Evolutionary conservation across 2,329 filamentous ascomycete genomes (phyloP).

Genomic region (Trichoderma cornu-damae): DNA sequence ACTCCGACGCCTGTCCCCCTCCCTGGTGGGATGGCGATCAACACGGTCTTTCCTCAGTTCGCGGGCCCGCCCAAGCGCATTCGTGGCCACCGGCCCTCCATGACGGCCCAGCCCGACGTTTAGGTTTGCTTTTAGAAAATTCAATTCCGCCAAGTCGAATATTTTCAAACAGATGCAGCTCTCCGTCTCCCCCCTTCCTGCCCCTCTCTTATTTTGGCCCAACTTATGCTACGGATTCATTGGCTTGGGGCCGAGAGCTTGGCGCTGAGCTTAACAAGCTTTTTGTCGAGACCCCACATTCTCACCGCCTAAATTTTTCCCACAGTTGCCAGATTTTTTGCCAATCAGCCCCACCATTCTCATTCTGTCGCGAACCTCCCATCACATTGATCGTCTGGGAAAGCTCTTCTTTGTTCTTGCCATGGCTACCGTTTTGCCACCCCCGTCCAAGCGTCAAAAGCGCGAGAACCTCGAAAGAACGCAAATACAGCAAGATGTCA

Average conservation of each 20-base stretch:
- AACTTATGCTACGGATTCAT: not conserved
- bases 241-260: not conserved
- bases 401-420: slow-evolving; percentile 10
- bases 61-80: slow-evolving; percentile 29
- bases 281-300: slow-evolving; percentile 15
- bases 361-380: slow-evolving; percentile 20
- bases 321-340: slow-evolving; percentile 23
- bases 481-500: slow-evolving; percentile 69
- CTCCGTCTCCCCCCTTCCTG: no score
- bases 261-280: slow-evolving; percentile 5
- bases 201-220: slow-evolving; percentile 4
- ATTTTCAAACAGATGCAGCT: not conserved
- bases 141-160: not conserved
- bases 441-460: slow-evolving; percentile 81
- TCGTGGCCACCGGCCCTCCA: slow-evolving; percentile 26
- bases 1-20: slow-evolving; percentile 27
- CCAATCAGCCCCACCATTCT: slow-evolving; percentile 17
- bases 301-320: slow-evolving; percentile 29
- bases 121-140: not conserved
- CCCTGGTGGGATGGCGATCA: slow-evolving; percentile 25
- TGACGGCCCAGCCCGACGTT: slow-evolving; percentile 11
- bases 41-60: slow-evolving; percentile 29
- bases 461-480: slow-evolving; percentile 67
- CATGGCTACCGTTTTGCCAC: slow-evolving; percentile 81
- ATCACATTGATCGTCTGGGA: slow-evolving; percentile 5